phyloP scores from a whole-genome alignment of 768 basidiomycete species.

The Phlebiopsis flavidoalba region DNA sequence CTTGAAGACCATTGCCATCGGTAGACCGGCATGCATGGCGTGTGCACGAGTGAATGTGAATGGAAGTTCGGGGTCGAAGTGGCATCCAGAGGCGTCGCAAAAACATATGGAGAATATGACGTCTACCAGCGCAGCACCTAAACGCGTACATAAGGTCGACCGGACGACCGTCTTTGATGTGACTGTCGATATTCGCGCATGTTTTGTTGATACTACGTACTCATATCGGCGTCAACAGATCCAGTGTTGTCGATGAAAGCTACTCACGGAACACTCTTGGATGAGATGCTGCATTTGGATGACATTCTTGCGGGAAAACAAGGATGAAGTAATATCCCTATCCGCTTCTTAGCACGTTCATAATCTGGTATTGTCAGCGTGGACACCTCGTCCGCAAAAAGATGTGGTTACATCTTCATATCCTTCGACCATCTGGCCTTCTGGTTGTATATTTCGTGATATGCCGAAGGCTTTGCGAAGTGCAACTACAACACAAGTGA shows the following conservation, averaged over 20 bases:
- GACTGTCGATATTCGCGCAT: conserved; percentile 7
- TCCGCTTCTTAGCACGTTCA: conserved; percentile 1
- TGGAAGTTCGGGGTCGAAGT: conserved; percentile 31
- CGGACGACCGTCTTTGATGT: conserved; percentile 17
- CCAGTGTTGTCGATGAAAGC: neutral
- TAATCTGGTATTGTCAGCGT: conserved; percentile 6
- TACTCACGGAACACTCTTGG: conserved; percentile 1
- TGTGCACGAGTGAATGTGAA: conserved; percentile 29
- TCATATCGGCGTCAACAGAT: neutral
- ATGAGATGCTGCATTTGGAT: conserved; percentile 7
- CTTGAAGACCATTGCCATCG: conserved; percentile 16
- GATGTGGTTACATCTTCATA: conserved; percentile 24
- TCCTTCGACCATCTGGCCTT: conserved; percentile 18
- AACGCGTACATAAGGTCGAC: conserved; percentile 36
- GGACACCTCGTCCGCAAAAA: conserved; percentile 19
- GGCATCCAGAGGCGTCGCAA: conserved; percentile 29
- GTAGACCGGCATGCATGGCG: conserved; percentile 27
- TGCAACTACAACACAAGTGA: conserved; percentile 28
- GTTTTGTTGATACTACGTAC: conserved; percentile 30
- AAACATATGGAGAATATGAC: conserved; percentile 39
- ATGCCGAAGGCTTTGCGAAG: conserved; percentile 34
- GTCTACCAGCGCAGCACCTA: conserved; percentile 37
- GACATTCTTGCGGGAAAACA: conserved; percentile 10
- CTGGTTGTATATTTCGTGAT: conserved; percentile 29
- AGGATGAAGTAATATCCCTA: neutral